Evolutionary conservation across 306 rosid species (phyloP).

Genomic region (Prinsepia uniflora): DNA sequence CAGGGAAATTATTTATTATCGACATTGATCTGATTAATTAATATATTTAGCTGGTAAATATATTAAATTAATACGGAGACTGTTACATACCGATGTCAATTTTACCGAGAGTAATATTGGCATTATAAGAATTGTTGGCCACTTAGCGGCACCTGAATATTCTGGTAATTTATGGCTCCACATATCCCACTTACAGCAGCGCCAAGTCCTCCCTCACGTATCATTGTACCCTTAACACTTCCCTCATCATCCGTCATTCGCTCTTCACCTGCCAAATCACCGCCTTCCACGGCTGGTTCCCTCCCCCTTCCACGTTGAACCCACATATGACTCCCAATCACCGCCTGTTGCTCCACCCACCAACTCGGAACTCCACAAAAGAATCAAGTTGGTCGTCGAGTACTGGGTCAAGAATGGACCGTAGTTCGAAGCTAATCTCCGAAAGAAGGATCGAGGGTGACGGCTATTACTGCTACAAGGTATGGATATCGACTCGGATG

Average conservation of each 20-base stretch:
- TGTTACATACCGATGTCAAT: no score
- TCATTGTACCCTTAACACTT: no score
- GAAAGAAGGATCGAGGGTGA: conserved; percentile 94
- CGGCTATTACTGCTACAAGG: conserved; percentile 72
- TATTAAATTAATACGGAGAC: no score
- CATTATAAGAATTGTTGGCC: no score
- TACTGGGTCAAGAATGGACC: conserved; percentile 89
- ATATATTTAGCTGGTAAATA: no score
- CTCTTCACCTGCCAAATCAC: conserved; percentile 62
- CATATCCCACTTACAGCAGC: no score
- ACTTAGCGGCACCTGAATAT: no score
- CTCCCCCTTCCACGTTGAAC: conserved; percentile 41
- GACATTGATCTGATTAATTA: no score
- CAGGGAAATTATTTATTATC: no score
- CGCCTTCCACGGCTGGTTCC: conserved; percentile 57
- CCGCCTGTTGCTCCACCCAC: conserved; percentile 71
- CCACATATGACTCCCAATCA: conserved; percentile 53
- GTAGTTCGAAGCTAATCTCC: conserved; percentile 90
- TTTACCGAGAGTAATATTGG: no score
- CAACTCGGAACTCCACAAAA: conserved; percentile 90
- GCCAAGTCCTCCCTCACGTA: no score
- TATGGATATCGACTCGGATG: conserved; percentile 67
- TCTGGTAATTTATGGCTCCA: no score
- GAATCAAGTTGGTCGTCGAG: conserved; percentile 86
- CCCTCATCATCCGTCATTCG: conserved; percentile 57